Base-by-base conservation (phyloP, 495 filamentous ascomycete genomes). In the Trichoderma virens region DNA sequence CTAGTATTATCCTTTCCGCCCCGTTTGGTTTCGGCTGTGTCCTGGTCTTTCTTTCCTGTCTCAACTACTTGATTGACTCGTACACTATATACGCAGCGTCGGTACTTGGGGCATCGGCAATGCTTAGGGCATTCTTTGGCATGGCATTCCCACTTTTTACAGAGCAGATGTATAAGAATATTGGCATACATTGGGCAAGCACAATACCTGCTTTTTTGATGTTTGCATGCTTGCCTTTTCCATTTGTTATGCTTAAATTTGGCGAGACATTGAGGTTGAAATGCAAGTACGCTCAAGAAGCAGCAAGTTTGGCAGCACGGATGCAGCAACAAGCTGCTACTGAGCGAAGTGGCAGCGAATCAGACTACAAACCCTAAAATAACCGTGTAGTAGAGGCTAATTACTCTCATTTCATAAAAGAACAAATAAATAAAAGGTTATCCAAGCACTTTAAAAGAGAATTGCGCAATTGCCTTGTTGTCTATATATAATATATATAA, bases 1-100 rank as follows among this genome's bases (percentile, higher is more conserved):
- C 82, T 2, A 79, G 79, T 63, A 87, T 91, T 60, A 80, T 85
- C 9, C 86, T 80, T 25, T 84, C 83, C 28, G 84, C 81, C 3
- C 84, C 88, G 5, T 92, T 93, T 68, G 90, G 88, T 2, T 88
- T 90, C 64, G 88, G 88, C 39, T 85, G 88, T 79, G 86, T 90
- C 2, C 72, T 88, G 27, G 81, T 90, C 11, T 90, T 90, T 76
- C 75, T 90, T 34, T 75, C 78, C 56, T 78, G 84, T 65, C 80
- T 88, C 77, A 88, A 85, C 71, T 91, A 89, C 69, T 79, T 90
- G 2, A 86, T 91, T 67, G 88, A 90, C 67, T 78, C 85, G 25
- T 86, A 90, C 76, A 86, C 84, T 28, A 88, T 90, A 64, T 91
- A 86, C 68, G 88, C 88, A 2, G 88, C 88, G 3, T 87, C 84